These are phyloP conservation scores for Oldenlandia corymbosa DNA, from an alignment of 257 asterid species.

Conservation along the genomic window DNA sequence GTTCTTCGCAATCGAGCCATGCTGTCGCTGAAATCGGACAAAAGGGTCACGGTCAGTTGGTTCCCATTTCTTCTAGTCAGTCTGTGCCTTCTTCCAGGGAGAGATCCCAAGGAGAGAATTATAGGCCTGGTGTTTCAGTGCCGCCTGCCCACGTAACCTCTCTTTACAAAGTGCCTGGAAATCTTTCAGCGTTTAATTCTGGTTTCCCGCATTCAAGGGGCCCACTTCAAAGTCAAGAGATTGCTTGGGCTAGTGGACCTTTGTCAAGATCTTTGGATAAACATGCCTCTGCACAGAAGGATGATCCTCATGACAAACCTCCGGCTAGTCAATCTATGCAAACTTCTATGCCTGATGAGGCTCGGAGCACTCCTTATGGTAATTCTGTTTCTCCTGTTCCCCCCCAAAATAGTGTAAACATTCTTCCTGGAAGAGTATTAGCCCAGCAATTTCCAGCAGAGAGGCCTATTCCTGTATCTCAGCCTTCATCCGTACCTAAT, in stretches of 20 bases:
- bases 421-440: constrained; percentile 35
- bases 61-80: constrained; percentile 37
- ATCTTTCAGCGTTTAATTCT: constrained; percentile 38
- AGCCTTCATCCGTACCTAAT: constrained; percentile 28
- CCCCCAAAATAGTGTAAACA: constrained; percentile 29
- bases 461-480: constrained; percentile 32
- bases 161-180: constrained; percentile 35
- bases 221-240: constrained; percentile 46
- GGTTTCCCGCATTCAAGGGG: constrained; percentile 41
- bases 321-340: constrained; percentile 28
- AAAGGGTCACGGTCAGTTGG: constrained; percentile 29
- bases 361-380: constrained; percentile 26
- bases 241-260: constrained; percentile 39
- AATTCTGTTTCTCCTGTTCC: constrained; percentile 29
- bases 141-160: constrained; percentile 33
- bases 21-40: constrained; percentile 42
- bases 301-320: constrained; percentile 23
- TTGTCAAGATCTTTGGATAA: constrained; percentile 31
- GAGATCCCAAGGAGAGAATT: constrained; percentile 33
- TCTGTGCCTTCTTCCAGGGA: constrained; percentile 36
- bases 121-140: constrained; percentile 36
- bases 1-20: constrained; percentile 33
- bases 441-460: constrained; percentile 28
- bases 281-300: constrained; percentile 36
- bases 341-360: constrained; percentile 37